phyloP scores from a whole-genome alignment of 164 flowering plant species.

The Vitis rotundifolia region DNA sequence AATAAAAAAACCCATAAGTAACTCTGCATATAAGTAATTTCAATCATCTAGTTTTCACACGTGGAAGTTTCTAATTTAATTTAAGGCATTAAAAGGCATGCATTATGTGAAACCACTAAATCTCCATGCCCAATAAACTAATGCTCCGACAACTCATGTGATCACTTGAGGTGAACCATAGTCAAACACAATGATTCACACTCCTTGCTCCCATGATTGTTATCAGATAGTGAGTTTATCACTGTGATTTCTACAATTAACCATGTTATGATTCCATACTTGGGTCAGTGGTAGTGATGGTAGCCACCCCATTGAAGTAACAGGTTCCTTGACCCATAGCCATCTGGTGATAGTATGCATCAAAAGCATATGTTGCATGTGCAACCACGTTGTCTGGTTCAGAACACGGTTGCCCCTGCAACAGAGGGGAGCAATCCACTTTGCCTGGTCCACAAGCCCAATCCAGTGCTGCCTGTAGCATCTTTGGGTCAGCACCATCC shows the following conservation, averaged over 20 bases:
- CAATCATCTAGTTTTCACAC: too few relatives aligned
- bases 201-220: too few relatives aligned
- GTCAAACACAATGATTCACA: too few relatives aligned
- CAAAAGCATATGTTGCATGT: constrained; percentile 84
- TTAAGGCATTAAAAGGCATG: too few relatives aligned
- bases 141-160: too few relatives aligned
- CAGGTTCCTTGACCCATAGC: constrained; percentile 73
- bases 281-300: constrained; percentile 77
- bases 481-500: constrained; percentile 66
- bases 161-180: too few relatives aligned
- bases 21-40: not conserved
- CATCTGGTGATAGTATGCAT: constrained; percentile 71
- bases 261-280: constrained; percentile 46
- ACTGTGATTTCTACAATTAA: not conserved
- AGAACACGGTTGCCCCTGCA: constrained; percentile 81
- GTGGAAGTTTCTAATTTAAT: too few relatives aligned
- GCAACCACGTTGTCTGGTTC: constrained; percentile 71
- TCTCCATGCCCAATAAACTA: too few relatives aligned
- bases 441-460: constrained; percentile 98
- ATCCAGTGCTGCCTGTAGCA: constrained; percentile 86
- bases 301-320: constrained; percentile 86
- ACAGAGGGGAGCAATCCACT: constrained; percentile 71
- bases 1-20: constrained; percentile 15
- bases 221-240: too few relatives aligned
- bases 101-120: too few relatives aligned